A percentile compares a stretch with the other conserved stretches of the same genome.
Conservation (phyloP, 2,329 filamentous ascomycete genomes). For the Colletotrichum plurivorum region DNA sequence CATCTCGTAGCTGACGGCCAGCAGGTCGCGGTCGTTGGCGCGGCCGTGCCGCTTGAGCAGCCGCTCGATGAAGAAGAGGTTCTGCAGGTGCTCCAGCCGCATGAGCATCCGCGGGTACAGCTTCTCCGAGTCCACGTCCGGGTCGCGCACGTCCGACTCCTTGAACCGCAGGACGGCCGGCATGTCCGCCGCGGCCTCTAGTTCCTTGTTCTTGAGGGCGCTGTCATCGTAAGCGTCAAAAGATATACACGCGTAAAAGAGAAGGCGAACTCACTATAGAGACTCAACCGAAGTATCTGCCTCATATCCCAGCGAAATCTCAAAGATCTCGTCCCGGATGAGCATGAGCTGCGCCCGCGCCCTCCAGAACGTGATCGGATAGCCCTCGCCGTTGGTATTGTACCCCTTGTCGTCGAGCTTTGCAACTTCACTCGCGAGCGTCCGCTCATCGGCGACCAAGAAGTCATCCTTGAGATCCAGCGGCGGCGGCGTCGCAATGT, state of each 20-base stretch:
- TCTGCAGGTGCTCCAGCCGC: constrained; percentile 66
- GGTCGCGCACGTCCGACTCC: constrained; percentile 53
- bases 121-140: constrained; percentile 44
- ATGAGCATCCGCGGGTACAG: constrained; percentile 63
- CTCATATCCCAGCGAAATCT: constrained; percentile 64
- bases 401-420: constrained; percentile 65
- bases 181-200: constrained; percentile 50
- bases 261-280: neutral
- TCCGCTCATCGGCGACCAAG: constrained; percentile 59
- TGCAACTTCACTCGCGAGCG: constrained; percentile 54
- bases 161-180: constrained; percentile 55
- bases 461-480: constrained; percentile 67
- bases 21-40: constrained; percentile 54
- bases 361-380: constrained; percentile 60
- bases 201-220: constrained; percentile 52
- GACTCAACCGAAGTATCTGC: constrained; percentile 46
- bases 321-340: constrained; percentile 71
- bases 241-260: too few species aligned
- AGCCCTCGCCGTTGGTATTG: constrained; percentile 61
- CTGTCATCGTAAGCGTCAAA: constrained; percentile 38
- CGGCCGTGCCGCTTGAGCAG: constrained; percentile 63
- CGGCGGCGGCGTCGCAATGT: constrained; percentile 66
- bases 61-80: constrained; percentile 71
- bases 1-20: constrained; percentile 63
- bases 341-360: constrained; percentile 62